Base-by-base conservation (phyloP, 768 basidiomycete genomes). In the Suillus paluster region DNA sequence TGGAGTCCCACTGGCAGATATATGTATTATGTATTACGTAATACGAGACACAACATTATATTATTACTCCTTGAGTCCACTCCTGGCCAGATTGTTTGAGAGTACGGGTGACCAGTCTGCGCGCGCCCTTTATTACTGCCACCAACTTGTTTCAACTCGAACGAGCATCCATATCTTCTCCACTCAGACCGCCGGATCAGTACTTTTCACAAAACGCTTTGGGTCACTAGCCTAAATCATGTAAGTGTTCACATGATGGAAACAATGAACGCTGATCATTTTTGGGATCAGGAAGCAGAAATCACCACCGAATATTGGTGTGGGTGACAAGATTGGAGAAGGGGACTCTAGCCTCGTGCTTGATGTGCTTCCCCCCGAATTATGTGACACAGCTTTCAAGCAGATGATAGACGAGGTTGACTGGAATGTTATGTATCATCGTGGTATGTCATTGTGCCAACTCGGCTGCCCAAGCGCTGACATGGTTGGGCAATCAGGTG, bases 351-450 rank as follows among this genome's bases (percentile, higher is more conserved):
- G 76, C 59, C 79, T 93, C n/a, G 75, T 87, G 8, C 75, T 79
- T 6, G 78, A 86, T 64, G 62, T 92, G 55, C 79, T 92, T 14
- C 85, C 89, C 0, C 67, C 75, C 0, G 84, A 85, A 5, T 71
- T 91, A 36, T 86, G 83, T 3, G 79, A 79, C 8, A 71, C 69
- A 19, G 87, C 84, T 0, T 92, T 92, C 67, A 84, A 84, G 52
- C 81, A 75, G 5, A 64, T 92, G 65, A 80, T 74, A 62, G 73
- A 79, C 11, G 91, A 93, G 69, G 92, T 93, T 0, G 77, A 80
- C 52, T 94, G 91, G 90, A 79, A 83, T 50, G 79, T 79, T 3
- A 94, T 94, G 91, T 76, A 84, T 63, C 91, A 92, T 73, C 80
- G 88, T 73, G 91, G 91, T 85, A 58, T n/a, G 77, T 67, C 4